Evolutionary conservation across 2,329 filamentous ascomycete species (phyloP).

Genomic region (Fusarium sp.): DNA sequence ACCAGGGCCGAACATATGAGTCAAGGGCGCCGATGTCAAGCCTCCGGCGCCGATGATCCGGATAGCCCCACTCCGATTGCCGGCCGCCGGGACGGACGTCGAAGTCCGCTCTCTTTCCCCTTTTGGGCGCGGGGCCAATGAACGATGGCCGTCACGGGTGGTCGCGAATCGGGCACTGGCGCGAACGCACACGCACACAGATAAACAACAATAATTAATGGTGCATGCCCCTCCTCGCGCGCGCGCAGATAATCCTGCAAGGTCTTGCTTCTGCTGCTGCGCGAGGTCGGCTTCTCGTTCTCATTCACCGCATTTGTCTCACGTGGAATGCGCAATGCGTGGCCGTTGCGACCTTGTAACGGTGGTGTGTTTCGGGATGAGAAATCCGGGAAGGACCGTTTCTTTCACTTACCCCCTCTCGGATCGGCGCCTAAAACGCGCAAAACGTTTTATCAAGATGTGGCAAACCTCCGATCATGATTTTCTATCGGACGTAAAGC

Average conservation of each 20-base stretch:
- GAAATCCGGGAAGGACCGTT: not conserved
- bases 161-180: slow-evolving; percentile 15
- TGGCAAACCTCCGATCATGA: no score
- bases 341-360: slow-evolving; percentile 1
- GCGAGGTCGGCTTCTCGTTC: no score
- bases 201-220: slow-evolving; percentile 37
- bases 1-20: slow-evolving; percentile 10
- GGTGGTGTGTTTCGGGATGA: slow-evolving; percentile 4
- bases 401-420: no score
- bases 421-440: not conserved
- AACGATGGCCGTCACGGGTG: slow-evolving; percentile 32
- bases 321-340: not conserved
- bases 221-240: not conserved
- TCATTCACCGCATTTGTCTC: slow-evolving; percentile 6
- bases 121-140: slow-evolving; percentile 20
- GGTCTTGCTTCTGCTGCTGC: not conserved
- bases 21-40: not conserved
- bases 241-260: not conserved
- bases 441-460: no score
- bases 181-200: not conserved
- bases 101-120: no score
- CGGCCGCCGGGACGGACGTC: slow-evolving; percentile 11
- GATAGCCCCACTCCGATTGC: slow-evolving; percentile 41
- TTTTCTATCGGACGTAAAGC: no score
- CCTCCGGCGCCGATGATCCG: not conserved